Conservation (phyloP, 2,329 filamentous ascomycete genomes). For the Aspergillus candidus region DNA sequence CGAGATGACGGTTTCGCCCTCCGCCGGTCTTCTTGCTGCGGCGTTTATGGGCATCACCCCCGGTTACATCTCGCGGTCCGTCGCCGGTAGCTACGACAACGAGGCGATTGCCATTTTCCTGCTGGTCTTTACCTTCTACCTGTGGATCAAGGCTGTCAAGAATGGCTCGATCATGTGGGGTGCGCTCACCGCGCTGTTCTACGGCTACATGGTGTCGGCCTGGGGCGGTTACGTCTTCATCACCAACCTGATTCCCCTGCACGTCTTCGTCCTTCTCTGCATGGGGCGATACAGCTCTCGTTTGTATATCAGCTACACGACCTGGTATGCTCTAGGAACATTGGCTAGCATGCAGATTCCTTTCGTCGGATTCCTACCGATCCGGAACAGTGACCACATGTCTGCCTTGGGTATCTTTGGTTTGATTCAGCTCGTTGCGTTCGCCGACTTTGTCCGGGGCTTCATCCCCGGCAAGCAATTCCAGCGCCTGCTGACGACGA, state of each 20-base stretch:
- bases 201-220: constrained; percentile 99
- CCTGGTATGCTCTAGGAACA: constrained; percentile 95
- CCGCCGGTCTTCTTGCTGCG: constrained; percentile 88
- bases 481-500: constrained; percentile 74
- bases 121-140: constrained; percentile 94
- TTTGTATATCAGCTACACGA: constrained; percentile 93
- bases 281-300: constrained; percentile 96
- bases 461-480: constrained; percentile 90
- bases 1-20: constrained; percentile 94
- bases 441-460: constrained; percentile 84
- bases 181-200: constrained; percentile 87
- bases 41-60: constrained; percentile 96
- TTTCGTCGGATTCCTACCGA: constrained; percentile 93
- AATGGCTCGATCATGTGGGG: constrained; percentile 95
- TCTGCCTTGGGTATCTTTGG: constrained; percentile 94
- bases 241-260: constrained; percentile 89
- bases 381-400: constrained; percentile 98
- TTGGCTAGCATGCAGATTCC: constrained; percentile 98
- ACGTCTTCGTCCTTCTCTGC: constrained; percentile 86
- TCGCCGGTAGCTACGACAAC: constrained; percentile 98
- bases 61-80: constrained; percentile 95
- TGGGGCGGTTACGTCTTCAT: constrained; percentile 99
- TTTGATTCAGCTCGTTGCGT: constrained; percentile 85
- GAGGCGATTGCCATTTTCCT: constrained; percentile 99
- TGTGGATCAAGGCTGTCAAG: constrained; percentile 99